Evolutionary conservation across 179 eudicot genomes (phyloP), one percentile per base, ranked within the genome.

Genomic region (Silene vulgaris): DNA sequence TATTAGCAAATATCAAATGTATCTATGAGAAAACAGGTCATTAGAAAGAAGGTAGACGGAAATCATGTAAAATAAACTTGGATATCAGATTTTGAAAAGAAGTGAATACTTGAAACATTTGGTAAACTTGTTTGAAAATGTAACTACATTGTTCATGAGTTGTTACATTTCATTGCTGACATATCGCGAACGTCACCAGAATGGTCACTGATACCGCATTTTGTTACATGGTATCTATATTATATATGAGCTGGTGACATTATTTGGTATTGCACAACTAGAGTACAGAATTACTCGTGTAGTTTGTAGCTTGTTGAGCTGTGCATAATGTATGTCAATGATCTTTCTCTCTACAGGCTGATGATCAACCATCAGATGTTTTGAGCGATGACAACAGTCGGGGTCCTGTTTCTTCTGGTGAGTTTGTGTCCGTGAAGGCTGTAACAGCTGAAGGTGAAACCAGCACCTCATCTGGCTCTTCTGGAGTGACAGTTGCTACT

Each of bases 361-460:
- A 87, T 71, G 77, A 83, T 76, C 88, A 80, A 74, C 89, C 89
- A 74, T 88, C 88, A 4, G 92, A 90, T 78, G 83, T 80, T 40
- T 71, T 82, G 79, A 88, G 81, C 68, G 80, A 84, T 62, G 91
- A 88, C 54, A 87, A 85, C 52, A 83, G 80, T 56, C 79, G 84
- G 30, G 87, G 79, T 74, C 68, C 91, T 50, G 81, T 75, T 71
- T 71, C 86, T 72, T 75, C 86, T 13, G 84, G 83, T 43, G 89
- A 83, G 67, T 35, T 76, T 77, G 81, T 86, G 70, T 73, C 89
- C 59, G 76, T 63, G 76, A 85, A 85, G 75, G 75, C 69, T 74
- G 85, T 85, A 79, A 82, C 80, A 78, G 79, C 72, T 68, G 73
- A 72, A 12, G 83, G 80, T 64, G 90, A 86, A 78, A 71, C 79